Evolutionary conservation across 2,329 filamentous ascomycete species (phyloP).

Genomic region (Hyphodiscus sp.): DNA sequence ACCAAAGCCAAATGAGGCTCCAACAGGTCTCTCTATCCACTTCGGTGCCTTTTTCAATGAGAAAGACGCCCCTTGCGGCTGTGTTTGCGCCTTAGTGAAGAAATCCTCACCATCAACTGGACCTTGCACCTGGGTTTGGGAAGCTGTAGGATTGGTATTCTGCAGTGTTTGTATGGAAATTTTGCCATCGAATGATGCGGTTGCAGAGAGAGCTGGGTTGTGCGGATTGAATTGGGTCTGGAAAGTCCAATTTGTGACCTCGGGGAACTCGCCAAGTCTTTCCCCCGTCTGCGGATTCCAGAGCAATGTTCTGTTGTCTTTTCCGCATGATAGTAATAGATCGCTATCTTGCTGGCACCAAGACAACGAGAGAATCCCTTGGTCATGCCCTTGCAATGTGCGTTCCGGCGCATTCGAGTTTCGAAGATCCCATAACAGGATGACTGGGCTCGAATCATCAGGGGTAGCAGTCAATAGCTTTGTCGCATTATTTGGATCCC

Average conservation of each 20-base stretch:
- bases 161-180: constrained; percentile 91
- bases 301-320: constrained; percentile 90
- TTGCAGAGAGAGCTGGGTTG: constrained; percentile 87
- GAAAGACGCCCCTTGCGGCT: constrained; percentile 86
- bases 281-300: constrained; percentile 96
- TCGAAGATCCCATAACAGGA: constrained; percentile 88
- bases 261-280: constrained; percentile 83
- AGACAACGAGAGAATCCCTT: constrained; percentile 85
- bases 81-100: constrained; percentile 86
- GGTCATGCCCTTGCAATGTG: constrained; percentile 85
- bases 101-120: constrained; percentile 89
- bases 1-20: constrained; percentile 90
- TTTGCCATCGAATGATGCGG: constrained; percentile 94
- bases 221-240: constrained; percentile 89
- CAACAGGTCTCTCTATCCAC: constrained; percentile 81
- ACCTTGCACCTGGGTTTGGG: constrained; percentile 59
- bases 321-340: constrained; percentile 85
- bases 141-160: constrained; percentile 76
- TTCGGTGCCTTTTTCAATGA: constrained; percentile 78
- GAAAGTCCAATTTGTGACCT: constrained; percentile 99
- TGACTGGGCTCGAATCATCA: constrained; percentile 79
- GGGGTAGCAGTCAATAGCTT: constrained; percentile 90
- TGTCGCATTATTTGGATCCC: constrained; percentile 93
- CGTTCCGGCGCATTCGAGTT: constrained; percentile 94
- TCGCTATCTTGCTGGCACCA: constrained; percentile 93